Evolutionary conservation across 208 protist species (phyloP).

Genomic region (Trypanosoma scelopori): DNA sequence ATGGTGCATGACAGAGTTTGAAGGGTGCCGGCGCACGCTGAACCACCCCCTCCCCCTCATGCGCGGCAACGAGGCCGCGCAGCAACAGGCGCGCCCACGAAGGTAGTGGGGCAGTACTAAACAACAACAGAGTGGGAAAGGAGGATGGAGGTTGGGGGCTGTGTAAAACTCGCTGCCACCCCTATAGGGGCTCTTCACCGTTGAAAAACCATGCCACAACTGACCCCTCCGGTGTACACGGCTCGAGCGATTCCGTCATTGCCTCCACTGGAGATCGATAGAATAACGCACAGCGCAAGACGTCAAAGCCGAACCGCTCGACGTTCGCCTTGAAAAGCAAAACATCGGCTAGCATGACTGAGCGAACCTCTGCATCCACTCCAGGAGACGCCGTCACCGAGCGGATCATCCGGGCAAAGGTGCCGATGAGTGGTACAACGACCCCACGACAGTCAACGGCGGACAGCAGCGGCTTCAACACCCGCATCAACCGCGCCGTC

Average conservation of each 20-base stretch:
- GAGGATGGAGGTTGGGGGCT: neutral
- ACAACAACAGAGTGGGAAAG: neutral
- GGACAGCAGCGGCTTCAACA: slow-evolving; percentile 65
- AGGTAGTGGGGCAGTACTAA: too few species aligned
- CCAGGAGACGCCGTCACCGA: slow-evolving; percentile 41
- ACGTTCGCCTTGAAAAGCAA: slow-evolving; percentile 90
- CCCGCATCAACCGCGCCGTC: slow-evolving; percentile 68
- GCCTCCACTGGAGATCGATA: slow-evolving; percentile 31
- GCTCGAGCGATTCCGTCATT: slow-evolving; percentile 36
- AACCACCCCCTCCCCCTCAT: too few species aligned
- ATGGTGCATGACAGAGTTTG: too few species aligned
- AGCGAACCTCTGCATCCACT: slow-evolving; percentile 28
- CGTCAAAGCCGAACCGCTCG: slow-evolving; percentile 90
- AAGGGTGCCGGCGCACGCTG: neutral
- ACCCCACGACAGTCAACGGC: slow-evolving; percentile 60
- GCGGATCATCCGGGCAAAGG: slow-evolving; percentile 59
- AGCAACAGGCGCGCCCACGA: too few species aligned
- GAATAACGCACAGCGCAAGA: slow-evolving; percentile 62
- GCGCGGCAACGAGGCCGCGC: too few species aligned
- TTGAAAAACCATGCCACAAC: slow-evolving; percentile 78
- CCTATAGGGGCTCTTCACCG: neutral
- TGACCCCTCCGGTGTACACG: slow-evolving; percentile 47
- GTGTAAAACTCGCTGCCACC: neutral
- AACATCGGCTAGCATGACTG: slow-evolving; percentile 50
- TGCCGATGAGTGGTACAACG: slow-evolving; percentile 72